Evolutionary conservation across 2,329 filamentous ascomycete species (phyloP), one percentile per base, ranked within the genome.

Genomic region (Xylaria sp.): DNA sequence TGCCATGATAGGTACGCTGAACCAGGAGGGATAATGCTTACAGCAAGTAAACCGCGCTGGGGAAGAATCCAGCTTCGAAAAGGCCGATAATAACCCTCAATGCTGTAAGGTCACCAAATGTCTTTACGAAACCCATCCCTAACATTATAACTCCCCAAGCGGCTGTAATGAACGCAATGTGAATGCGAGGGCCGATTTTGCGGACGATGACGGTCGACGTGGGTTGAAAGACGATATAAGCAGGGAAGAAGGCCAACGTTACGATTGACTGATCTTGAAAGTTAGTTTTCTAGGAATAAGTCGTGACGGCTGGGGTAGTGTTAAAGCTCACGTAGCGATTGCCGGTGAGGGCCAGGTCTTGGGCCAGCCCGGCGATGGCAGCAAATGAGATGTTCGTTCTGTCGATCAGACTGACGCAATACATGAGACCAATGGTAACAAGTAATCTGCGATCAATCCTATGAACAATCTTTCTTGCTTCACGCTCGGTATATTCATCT

Each of bases 351-450:
- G 70, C 47, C 25, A 87, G 74, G 48, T 86, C 84, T 1, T 64
- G 65, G 15, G 72, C 69, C 82, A 86, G 85, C 54, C 84, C 91
- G 19, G 91, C 90, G 72, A 94, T 89, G 46, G 85, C 85, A 40
- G 90, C 90, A 21, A 85, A 81, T n/a, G 85, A 85, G 72, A 93
- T 77, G 74, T 94, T 94, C 1, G 89, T 92, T 31, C 91, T 82
- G 72, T 95, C 91, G 86, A 94, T 91, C 61, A 94, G 78, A 66
- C 85, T 89, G 68, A 91, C 81, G 72, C 89, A 91, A 75, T 93
- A 93, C 77, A 92, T 83, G 66, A 83, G 72, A 19, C 88, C 88
- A 4, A 87, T 84, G 1, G 83, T 87, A 3, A 83, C 72, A 40
- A 90, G 84, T 3, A 90, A 78, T 2, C 88, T 85, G 29, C 81